Conservation (phyloP, 1,284 basidiomycete genomes). For the Ustilago nuda region DNA sequence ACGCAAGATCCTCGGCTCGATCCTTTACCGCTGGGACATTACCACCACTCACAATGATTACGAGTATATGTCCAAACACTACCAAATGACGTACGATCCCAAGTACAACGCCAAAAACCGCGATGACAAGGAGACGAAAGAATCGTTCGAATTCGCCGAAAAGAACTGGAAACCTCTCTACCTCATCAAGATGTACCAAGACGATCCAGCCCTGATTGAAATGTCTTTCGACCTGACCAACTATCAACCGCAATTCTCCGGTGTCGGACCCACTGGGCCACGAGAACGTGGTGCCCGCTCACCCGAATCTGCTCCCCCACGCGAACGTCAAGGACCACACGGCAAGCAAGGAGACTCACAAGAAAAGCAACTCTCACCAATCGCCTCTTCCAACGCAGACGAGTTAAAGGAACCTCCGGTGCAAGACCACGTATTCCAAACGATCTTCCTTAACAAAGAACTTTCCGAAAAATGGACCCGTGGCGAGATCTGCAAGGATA, state of each 20-base stretch:
- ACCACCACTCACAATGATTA: constrained; percentile 75
- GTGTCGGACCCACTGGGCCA: constrained; percentile 44
- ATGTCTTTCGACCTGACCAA: constrained; percentile 75
- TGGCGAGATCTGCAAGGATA: constrained; percentile 73
- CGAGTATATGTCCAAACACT: constrained; percentile 74
- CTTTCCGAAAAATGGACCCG: constrained; percentile 73
- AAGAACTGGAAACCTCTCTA: constrained; percentile 72
- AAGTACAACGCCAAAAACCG: constrained; percentile 68
- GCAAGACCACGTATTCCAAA: constrained; percentile 75
- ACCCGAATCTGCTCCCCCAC: constrained; percentile 40
- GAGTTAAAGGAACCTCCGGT: constrained; percentile 62
- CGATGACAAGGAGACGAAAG: constrained; percentile 69
- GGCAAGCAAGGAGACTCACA: constrained; percentile 48
- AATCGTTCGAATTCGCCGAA: constrained; percentile 71
- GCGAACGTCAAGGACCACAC: constrained; percentile 47
- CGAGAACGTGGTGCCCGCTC: constrained; percentile 25
- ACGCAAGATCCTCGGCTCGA: constrained; percentile 74
- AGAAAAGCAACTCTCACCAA: constrained; percentile 30
- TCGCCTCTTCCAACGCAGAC: constrained; percentile 25
- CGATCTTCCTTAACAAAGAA: constrained; percentile 76
- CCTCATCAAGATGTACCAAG: constrained; percentile 75
- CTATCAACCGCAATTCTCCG: constrained; percentile 74
- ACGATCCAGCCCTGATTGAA: constrained; percentile 75
- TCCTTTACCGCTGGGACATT: constrained; percentile 74
- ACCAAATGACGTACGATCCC: constrained; percentile 67